Evolutionary conservation across 2,329 filamentous ascomycete species (phyloP).

Genomic region (Fusarium sp.): DNA sequence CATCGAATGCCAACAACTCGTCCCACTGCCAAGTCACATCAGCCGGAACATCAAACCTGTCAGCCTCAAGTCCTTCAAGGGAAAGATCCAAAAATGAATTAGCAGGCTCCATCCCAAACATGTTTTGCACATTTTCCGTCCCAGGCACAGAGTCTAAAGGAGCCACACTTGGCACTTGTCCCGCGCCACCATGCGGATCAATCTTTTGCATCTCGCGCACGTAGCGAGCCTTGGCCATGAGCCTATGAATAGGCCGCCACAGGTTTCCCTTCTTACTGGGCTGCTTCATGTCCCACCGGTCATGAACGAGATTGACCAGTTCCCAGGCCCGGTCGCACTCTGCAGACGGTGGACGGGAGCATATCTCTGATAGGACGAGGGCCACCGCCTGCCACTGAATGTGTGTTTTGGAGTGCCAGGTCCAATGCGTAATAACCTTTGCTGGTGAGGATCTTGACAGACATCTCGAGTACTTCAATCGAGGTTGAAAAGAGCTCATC

Average conservation of each 20-base stretch:
- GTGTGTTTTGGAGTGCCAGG: conserved; percentile 74
- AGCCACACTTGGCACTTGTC: background rate
- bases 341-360: conserved; percentile 42
- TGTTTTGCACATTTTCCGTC: background rate
- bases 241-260: background rate
- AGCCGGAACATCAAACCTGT: background rate
- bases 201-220: background rate
- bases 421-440: conserved; percentile 71
- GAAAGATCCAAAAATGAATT: background rate
- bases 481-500: background rate
- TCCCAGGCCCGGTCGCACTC: conserved; percentile 25
- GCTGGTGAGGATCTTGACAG: conserved; percentile 48
- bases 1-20: background rate
- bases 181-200: background rate
- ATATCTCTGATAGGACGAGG: conserved; percentile 71
- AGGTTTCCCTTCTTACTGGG: background rate
- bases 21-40: conserved; percentile 1
- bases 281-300: background rate
- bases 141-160: too few species aligned
- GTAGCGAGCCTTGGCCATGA: background rate
- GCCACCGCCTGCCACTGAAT: conserved; percentile 75
- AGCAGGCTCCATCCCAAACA: background rate
- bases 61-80: background rate
- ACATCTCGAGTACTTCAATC: background rate
- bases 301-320: background rate